phyloP scores from a whole-genome alignment of 371 early-diverging fungal genomes.

The Smittium culicis region DNA sequence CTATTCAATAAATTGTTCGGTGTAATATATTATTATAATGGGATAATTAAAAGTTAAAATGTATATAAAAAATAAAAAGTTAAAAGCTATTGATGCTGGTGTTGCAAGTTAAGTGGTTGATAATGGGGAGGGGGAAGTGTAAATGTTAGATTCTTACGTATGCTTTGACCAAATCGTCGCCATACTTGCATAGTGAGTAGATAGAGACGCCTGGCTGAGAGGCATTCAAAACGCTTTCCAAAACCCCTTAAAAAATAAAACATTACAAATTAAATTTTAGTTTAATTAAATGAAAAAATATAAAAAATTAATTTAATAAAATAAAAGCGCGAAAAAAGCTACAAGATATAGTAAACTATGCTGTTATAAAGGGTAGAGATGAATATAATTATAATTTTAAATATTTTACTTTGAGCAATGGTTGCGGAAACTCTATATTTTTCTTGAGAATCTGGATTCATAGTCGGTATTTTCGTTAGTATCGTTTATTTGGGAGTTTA shows the following conservation, averaged over 20 bases:
- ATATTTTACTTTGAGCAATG: constrained; percentile 4
- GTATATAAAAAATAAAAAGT: no score
- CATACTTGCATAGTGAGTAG: constrained; percentile 58
- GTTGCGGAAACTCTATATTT: constrained; percentile 7
- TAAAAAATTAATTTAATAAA: neutral
- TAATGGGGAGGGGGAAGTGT: no score
- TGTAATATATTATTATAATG: no score
- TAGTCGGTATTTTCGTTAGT: no score
- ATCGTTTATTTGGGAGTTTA: no score
- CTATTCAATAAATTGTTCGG: no score
- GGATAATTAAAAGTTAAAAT: no score
- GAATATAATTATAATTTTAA: no score
- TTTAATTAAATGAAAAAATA: neutral
- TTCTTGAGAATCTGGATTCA: constrained; percentile 4
- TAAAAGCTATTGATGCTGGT: no score
- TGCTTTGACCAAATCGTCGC: constrained; percentile 56
- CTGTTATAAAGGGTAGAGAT: no score
- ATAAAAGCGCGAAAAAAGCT: neutral
- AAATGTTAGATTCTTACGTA: no score
- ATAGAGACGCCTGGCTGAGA: constrained; percentile 46
- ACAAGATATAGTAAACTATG: neutral
- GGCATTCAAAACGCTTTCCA: constrained; percentile 41
- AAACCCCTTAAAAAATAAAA: constrained; percentile 23
- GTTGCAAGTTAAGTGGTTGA: no score
- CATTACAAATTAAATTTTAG: neutral